These are phyloP conservation scores for Tricladium varicosporioides DNA, from an alignment of 2,329 filamentous ascomycete species.

Conservation along the genomic window DNA sequence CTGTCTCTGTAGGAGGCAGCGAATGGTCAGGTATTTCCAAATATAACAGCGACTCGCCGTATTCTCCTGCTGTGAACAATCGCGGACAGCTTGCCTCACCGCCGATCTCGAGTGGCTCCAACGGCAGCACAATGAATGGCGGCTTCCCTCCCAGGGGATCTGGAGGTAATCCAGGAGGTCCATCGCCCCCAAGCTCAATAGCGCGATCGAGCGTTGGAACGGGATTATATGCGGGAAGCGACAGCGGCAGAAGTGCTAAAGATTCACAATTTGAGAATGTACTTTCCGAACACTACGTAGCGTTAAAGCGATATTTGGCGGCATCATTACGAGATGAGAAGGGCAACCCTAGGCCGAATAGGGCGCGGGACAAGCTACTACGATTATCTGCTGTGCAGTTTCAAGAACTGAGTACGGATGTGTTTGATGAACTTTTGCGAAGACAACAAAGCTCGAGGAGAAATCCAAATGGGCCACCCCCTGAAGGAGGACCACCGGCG, in stretches of 20 bases:
- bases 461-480: slow-evolving; percentile 44
- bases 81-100: slow-evolving; percentile 65
- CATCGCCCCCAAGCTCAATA: slow-evolving; percentile 87
- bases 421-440: slow-evolving; percentile 90
- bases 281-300: slow-evolving; percentile 76
- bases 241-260: slow-evolving; percentile 61
- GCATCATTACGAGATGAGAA: slow-evolving; percentile 71
- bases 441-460: slow-evolving; percentile 68
- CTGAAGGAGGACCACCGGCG: slow-evolving; percentile 54
- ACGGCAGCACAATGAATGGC: slow-evolving; percentile 58
- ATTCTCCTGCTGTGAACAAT: slow-evolving; percentile 51
- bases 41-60: slow-evolving; percentile 51
- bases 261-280: slow-evolving; percentile 64
- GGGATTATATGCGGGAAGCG: slow-evolving; percentile 63
- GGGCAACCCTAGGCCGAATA: slow-evolving; percentile 72
- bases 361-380: slow-evolving; percentile 90
- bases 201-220: slow-evolving; percentile 82
- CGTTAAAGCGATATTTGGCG: slow-evolving; percentile 66
- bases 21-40: slow-evolving; percentile 74
- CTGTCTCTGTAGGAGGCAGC: slow-evolving; percentile 76
- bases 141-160: slow-evolving; percentile 48
- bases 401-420: slow-evolving; percentile 95
- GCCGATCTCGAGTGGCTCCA: slow-evolving; percentile 64
- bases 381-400: slow-evolving; percentile 90
- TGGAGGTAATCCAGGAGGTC: slow-evolving; percentile 53